A percentile compares a stretch with the other conserved stretches of the same genome.
phyloP scores from a whole-genome alignment of 257 asterid species.

The Ilex asprella region DNA sequence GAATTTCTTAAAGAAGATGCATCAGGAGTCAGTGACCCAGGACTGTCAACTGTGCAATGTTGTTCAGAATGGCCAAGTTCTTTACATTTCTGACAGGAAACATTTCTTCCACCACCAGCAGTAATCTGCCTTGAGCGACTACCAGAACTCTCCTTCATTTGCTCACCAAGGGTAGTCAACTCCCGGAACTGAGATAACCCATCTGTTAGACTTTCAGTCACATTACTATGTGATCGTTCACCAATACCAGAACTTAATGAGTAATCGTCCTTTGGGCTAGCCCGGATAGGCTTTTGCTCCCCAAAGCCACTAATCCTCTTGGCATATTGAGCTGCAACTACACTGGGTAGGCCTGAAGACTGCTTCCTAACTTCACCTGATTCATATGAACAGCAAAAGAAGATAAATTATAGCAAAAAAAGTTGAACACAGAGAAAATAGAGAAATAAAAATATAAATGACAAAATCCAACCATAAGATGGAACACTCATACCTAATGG shows the following conservation, averaged over 20 bases:
- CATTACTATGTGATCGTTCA: slow-evolving; percentile 31
- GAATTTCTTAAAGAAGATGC: slow-evolving; percentile 37
- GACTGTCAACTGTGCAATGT: slow-evolving; percentile 17
- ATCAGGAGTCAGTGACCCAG: slow-evolving; percentile 15
- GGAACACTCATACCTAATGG: slow-evolving; percentile 32
- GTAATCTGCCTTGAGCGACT: slow-evolving; percentile 39
- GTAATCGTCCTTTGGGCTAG: slow-evolving; percentile 37
- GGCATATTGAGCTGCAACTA: slow-evolving; percentile 31
- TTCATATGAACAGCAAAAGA: slow-evolving; percentile 15
- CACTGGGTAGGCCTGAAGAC: slow-evolving; percentile 22
- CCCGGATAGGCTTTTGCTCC: slow-evolving; percentile 33
- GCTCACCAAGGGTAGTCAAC: slow-evolving; percentile 38
- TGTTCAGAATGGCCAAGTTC: slow-evolving; percentile 28
- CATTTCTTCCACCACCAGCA: slow-evolving; percentile 12
- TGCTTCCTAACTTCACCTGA: slow-evolving; percentile 69
- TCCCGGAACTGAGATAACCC: slow-evolving; percentile 43
- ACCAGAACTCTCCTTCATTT: slow-evolving; percentile 44
- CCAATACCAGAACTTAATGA: slow-evolving; percentile 25
- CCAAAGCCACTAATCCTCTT: slow-evolving; percentile 27
- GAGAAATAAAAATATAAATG: slow-evolving; percentile 13
- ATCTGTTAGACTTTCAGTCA: slow-evolving; percentile 44
- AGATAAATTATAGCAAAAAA: slow-evolving; percentile 12
- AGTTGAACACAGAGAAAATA: slow-evolving; percentile 3
- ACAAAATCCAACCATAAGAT: background rate
- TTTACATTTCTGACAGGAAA: slow-evolving; percentile 28